Base-by-base conservation (phyloP, 306 rosid species). In the Psophocarpus tetragonolobus region DNA sequence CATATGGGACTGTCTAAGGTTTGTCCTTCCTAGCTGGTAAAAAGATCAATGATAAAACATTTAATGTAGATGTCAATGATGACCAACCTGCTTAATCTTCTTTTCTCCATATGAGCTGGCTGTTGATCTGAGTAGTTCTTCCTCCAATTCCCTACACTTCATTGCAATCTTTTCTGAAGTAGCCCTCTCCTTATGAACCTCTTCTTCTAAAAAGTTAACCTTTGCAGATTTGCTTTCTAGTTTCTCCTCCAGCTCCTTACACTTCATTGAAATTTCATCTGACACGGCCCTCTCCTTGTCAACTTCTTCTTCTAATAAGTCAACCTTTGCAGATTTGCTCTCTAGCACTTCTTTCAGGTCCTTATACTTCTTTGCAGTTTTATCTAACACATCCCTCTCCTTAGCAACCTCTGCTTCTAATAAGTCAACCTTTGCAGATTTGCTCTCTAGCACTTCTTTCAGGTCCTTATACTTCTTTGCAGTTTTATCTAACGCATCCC, bases 21-120 rank as follows among this genome's bases (percentile, higher is more conserved):
- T 13, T 44, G 50, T 13, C 18, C 50, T 14, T 51, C 13, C 20
- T 32, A 68, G 51, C 48, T 36, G 50, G 75, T 36, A 29, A 44
- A 76, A 61, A 48, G 13, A 74, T 18, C 27, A 76, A 62, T 74
- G 57, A 77, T 47, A 36, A 24, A 74, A 47, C 45, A 35, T 45
- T 65, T 47, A 71, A 30, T 33, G 8, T 48, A 68, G 6, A 60
- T 73, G 72, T 41, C 57, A 75, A 17, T 75, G 29, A 84, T 80
- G 77, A 80, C 81, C 51, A 74, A 93, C 97, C 94, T 94, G 94
- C 79, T 94, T 92, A 80, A 90, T 85, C 89, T 89, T 94, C 81
- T 78, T 36, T 80, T 89, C 96, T 53, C 69, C 78, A 62, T 79
- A 81, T 26, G 91, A 79, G 72, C 66, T 73, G 70, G 86, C 73